Base-by-base conservation (phyloP, 2,329 filamentous ascomycete species). In the Apiospora saccharicola region DNA sequence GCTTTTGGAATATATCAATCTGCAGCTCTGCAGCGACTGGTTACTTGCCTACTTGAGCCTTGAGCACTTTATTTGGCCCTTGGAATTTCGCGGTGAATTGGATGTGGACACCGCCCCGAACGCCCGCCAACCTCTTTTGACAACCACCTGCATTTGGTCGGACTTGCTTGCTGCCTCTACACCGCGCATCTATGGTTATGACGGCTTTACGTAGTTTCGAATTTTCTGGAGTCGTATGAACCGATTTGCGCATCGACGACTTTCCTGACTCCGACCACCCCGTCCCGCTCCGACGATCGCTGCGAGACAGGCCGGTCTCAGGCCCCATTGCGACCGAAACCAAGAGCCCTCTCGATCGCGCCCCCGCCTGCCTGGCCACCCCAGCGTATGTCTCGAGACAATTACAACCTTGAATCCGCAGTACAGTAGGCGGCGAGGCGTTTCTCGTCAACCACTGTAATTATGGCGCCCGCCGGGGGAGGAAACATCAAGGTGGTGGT, bases 401-500 rank as follows among this genome's bases (percentile, higher is more conserved):
- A 57, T 51, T 37, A 22, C 24, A 37, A 43, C 47, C 19, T 57
- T 37, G n/a, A 13, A 34, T 41, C 67, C 6, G 47, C 67, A 49
- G 43, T n/a, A 46, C 47, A 69, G 68, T n/a, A 51, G 47, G 49
- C 68, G 68, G 49, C 30, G 68, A 70, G 68, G 44, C n/a, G 41
- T 64, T 57, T 51, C 73, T 61, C 77, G 75, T 75, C 75, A 68
- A 30, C 72, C 75, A 72, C 74, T 73, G 71, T 74, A 78, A 82
- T 73, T 80, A 94, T 94, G 92, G 88, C 90, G 75, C 75, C 86
- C 74, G 86, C 89, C 78, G 94, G 94, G 80, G 95, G 93, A 85
- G 95, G 96, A 81, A 99, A 99, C 82, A 99, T 99, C 84, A 99
- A 99, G 92, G 96, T 99, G 86, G 96, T 99, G 88, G 96, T 99